These are phyloP conservation scores for Galeopsis tetrahit DNA, from an alignment of 257 asterid genomes.

Conservation along the genomic window DNA sequence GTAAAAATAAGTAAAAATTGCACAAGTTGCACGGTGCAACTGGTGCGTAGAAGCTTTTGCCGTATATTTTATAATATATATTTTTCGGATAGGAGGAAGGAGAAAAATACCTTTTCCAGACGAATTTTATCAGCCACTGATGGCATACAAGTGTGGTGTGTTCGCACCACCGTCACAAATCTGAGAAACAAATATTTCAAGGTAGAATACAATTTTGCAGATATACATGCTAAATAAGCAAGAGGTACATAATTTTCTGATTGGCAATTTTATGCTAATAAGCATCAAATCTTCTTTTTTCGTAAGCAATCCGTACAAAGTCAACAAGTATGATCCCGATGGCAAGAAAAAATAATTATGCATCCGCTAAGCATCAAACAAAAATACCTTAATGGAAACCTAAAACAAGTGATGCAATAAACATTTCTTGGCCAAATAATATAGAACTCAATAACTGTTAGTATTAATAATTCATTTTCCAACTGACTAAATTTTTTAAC, in stretches of 20 bases:
- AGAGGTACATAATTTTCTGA: not conserved
- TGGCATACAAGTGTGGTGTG: slow-evolving; percentile 87
- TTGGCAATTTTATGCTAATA: not conserved
- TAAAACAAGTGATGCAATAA: not conserved
- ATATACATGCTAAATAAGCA: slow-evolving; percentile 15
- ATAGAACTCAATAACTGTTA: not conserved
- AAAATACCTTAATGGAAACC: not conserved
- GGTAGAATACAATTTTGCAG: slow-evolving; percentile 7
- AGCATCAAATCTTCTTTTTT: not conserved
- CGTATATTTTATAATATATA: not conserved
- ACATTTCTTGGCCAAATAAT: not conserved
- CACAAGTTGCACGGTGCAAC: not conserved
- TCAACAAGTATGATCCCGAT: not conserved
- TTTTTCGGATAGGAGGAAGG: not conserved
- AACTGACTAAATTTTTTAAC: not conserved
- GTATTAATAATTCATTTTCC: slow-evolving; percentile 2
- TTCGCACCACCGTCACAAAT: slow-evolving; percentile 78
- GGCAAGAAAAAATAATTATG: not conserved
- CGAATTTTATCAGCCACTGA: slow-evolving; percentile 69
- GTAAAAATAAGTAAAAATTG: too few species aligned
- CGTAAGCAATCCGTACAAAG: not conserved
- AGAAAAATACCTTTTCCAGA: slow-evolving; percentile 68
- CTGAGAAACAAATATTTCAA: slow-evolving; percentile 46
- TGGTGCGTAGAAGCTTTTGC: not conserved
- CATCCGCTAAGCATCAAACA: slow-evolving; percentile 12